Evolutionary conservation across 1,139 yeast genomes (phyloP), one percentile per base, ranked within the genome.

Genomic region (Protomyces inundatus): DNA sequence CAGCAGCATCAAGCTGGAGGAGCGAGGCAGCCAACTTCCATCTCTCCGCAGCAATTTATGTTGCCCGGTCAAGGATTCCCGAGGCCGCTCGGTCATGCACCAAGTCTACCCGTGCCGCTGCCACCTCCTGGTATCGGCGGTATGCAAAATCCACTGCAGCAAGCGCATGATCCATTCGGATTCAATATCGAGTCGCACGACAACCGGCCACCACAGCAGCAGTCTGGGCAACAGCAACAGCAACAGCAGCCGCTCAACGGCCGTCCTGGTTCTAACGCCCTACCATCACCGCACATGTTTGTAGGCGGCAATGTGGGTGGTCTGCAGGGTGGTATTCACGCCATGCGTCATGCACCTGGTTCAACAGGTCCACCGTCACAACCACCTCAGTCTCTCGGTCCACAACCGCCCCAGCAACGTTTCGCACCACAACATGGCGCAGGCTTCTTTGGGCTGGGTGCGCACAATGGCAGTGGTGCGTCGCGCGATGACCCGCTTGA

Each of bases 71-170:
- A 40, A 40, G 56, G 45, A 39, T 58, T 52, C 36, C 62, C 55
- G 6, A n/a, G 62, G 12, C 51, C 53, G 12, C 35, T 52, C 9
- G 62, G 55, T 7, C 56, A 51, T 42, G 56, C 62, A 7, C 62
- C 62, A n/a, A 51, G 52, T 5, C 32, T 52, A 36, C 62, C 62
- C 1, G 56, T 52, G 6, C 62, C 62, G n/a, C 62, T 52, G 23
- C 56, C 62, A 14, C 62, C 62, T 6, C 62, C 62, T 40, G 62
- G 62, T 16, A 58, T 58, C 16, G 55, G 55, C 30, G 56, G 56
- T 5, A 12, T 37, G 23, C 56, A 51, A 35, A 33, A 34, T 10
- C 9, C 56, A 14, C 37, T n/a, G 30, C 35, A 14, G 7, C 32
- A 36, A 4, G 14, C 30, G 33, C 56, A 36, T 35, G 62, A 51